Evolutionary conservation across 2,329 filamentous ascomycete species (phyloP), one percentile per base, ranked within the genome.

Genomic region (Tolypocladium cylindrosporum): DNA sequence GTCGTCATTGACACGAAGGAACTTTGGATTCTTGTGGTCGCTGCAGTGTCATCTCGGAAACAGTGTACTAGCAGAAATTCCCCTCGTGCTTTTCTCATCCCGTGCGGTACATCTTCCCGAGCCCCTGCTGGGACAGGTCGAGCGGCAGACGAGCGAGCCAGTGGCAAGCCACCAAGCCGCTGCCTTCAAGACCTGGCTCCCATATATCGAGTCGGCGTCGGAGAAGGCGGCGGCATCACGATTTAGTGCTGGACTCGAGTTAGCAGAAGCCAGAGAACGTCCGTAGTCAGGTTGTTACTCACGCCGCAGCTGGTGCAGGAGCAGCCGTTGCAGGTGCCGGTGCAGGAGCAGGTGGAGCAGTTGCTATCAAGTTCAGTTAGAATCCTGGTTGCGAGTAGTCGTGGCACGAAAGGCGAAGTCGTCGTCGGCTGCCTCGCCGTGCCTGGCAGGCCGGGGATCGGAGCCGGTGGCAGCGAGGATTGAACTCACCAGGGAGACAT

Each of bases 281-380:
- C 3, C 11, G 52, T 5, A 3, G 31, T 36, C 11, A 3, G 7
- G 10, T 4, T 39, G 36, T 21, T 11, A 54, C 63, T 48, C 56
- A 65, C 62, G 57, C 61, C 58, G 64, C 64, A 66, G 59, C 55
- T 61, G 53, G 42, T 51, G 64, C 64, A 66, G 41, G 63, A 61
- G 61, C 64, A 66, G 51, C 55, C 37, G 55, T 62, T 42, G 60
- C 64, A 66, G 57, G 54, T 50, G 61, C 62, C 61, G 58, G 64
- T 42, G 62, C 64, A 66, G 42, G 58, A 59, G 62, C 64, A 66
- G 31, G 51, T 53, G 39, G 61, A 59, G 61, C 64, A 66, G 56
- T 55, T 52, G 59, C 64, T 66, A 19, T 41, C 21, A 8, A 21
- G 2, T 2, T 36, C 14, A n/a, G 5, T 55, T 37, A 37, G 39